A percentile compares a stretch with the other conserved stretches of the same genome.
Conservation (phyloP, 805 yeast genomes). For the Saccharomycopsis amapae region DNA sequence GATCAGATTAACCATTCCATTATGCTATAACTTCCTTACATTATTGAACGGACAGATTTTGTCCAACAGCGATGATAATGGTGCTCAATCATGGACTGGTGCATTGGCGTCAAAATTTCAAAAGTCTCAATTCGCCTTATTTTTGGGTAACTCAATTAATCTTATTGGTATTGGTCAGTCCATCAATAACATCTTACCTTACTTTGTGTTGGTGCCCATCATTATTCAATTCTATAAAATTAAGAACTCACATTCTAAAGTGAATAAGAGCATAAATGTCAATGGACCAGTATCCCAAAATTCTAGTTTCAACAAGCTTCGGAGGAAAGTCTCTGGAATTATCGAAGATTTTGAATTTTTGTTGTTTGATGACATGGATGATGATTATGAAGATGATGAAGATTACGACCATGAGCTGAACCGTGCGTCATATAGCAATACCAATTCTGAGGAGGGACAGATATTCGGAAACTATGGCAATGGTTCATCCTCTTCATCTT, state of each 20-base stretch:
- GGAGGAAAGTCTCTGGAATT: neutral
- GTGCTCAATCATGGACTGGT: slow-evolving; percentile 18
- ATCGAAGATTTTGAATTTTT: slow-evolving; percentile 3
- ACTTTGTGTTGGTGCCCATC: slow-evolving; percentile 67
- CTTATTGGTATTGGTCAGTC: slow-evolving; percentile 66
- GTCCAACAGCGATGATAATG: neutral
- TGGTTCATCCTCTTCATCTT: neutral
- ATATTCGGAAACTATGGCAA: neutral
- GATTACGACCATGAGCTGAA: slow-evolving; percentile 21
- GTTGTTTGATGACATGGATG: slow-evolving; percentile 32
- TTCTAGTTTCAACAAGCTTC: neutral
- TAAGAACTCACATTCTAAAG: slow-evolving; percentile 28
- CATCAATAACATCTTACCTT: slow-evolving; percentile 69
- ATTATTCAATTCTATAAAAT: slow-evolving; percentile 53
- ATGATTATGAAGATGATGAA: slow-evolving; percentile 30
- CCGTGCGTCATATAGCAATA: neutral
- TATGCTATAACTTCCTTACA: slow-evolving; percentile 71
- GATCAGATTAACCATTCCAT: slow-evolving; percentile 74
- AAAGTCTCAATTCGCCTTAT: slow-evolving; percentile 53
- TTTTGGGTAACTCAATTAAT: slow-evolving; percentile 70
- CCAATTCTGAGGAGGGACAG: slow-evolving; percentile 5
- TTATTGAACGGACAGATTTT: slow-evolving; percentile 34
- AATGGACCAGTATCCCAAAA: slow-evolving; percentile 31
- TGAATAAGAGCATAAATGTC: slow-evolving; percentile 25
- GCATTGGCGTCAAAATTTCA: slow-evolving; percentile 2